Percentiles rank a stretch among this genome's conserved stretches.
phyloP scores from a whole-genome alignment of 495 filamentous ascomycete genomes.

The Hypoxylon fuscum region DNA sequence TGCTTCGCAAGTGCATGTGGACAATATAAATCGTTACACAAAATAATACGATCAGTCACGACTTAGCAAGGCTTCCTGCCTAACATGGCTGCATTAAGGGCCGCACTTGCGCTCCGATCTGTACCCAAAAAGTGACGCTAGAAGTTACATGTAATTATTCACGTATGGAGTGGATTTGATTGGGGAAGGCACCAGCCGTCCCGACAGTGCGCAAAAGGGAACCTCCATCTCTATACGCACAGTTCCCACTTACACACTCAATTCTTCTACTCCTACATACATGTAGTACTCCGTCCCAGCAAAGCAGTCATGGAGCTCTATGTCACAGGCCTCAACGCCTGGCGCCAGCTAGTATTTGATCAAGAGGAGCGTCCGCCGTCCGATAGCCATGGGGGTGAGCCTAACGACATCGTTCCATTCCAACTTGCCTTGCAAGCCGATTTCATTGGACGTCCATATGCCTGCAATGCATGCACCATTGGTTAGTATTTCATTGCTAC shows the following conservation, averaged over 20 bases:
- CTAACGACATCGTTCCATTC: conserved; percentile 52
- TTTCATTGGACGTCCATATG: conserved; percentile 37
- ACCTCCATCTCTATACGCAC: background rate
- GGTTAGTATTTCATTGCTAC: conserved; percentile 47
- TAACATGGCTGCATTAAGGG: too few species aligned
- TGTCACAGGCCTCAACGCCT: conserved; percentile 63
- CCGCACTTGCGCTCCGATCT: background rate
- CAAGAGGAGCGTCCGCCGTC: conserved; percentile 12
- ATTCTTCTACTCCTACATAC: background rate
- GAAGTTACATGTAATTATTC: conserved; percentile 14
- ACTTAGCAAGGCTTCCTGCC: conserved; percentile 12
- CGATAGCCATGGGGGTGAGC: too few species aligned
- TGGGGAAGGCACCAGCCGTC: conserved; percentile 6
- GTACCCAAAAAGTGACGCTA: too few species aligned
- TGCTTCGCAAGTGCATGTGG: too few species aligned
- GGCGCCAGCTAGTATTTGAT: conserved; percentile 54
- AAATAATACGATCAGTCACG: too few species aligned
- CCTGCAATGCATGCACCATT: conserved; percentile 49
- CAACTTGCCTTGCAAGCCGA: conserved; percentile 47
- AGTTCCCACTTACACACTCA: background rate
- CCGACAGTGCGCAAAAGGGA: background rate
- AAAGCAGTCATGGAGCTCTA: conserved; percentile 53
- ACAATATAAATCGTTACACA: too few species aligned
- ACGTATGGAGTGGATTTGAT: conserved; percentile 19
- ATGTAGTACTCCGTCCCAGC: background rate